A percentile compares a stretch with the other conserved stretches of the same genome.
These are phyloP conservation scores for Aquilaria malaccensis DNA, from an alignment of 345 rosid genomes.

Conservation along the genomic window DNA sequence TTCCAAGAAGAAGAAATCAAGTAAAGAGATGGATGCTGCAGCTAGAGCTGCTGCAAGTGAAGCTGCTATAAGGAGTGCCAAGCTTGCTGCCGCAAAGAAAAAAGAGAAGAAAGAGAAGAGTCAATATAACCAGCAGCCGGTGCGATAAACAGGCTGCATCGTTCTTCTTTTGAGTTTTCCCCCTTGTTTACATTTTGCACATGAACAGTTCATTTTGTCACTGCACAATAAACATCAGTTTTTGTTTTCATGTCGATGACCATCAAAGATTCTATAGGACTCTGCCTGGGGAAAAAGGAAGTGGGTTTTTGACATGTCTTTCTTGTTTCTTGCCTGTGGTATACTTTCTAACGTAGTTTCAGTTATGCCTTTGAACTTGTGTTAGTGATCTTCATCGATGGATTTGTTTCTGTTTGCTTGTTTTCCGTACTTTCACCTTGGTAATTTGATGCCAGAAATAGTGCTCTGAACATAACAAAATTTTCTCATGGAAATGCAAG, in stretches of 20 bases:
- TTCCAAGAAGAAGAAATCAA: slow-evolving; percentile 64
- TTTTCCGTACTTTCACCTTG: not conserved
- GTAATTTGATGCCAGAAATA: too few relatives aligned
- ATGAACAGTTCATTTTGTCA: slow-evolving; percentile 19
- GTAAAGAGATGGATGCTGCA: slow-evolving; percentile 70
- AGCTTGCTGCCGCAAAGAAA: slow-evolving; percentile 79
- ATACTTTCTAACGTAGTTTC: not conserved
- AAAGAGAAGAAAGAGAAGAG: slow-evolving; percentile 89
- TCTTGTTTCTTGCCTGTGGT: not conserved
- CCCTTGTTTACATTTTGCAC: slow-evolving; percentile 7
- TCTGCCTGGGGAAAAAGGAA: too few relatives aligned
- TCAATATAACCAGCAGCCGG: slow-evolving; percentile 78
- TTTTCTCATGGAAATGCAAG: too few relatives aligned
- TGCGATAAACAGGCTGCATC: slow-evolving; percentile 29
- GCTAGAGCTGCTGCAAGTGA: slow-evolving; percentile 68
- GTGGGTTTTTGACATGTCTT: too few relatives aligned
- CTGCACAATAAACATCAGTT: slow-evolving; percentile 24
- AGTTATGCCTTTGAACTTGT: not conserved
- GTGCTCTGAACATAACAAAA: too few relatives aligned
- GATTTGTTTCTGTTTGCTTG: not conserved
- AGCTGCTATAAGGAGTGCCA: slow-evolving; percentile 69
- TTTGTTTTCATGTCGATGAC: slow-evolving; percentile 14
- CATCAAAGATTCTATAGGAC: slow-evolving; percentile 7
- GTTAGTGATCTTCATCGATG: too few relatives aligned
- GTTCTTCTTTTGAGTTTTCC: not conserved